A percentile compares a stretch with the other conserved stretches of the same genome.
phyloP scores from a whole-genome alignment of 2,329 filamentous ascomycete species.

The Alternaria metachromatica region DNA sequence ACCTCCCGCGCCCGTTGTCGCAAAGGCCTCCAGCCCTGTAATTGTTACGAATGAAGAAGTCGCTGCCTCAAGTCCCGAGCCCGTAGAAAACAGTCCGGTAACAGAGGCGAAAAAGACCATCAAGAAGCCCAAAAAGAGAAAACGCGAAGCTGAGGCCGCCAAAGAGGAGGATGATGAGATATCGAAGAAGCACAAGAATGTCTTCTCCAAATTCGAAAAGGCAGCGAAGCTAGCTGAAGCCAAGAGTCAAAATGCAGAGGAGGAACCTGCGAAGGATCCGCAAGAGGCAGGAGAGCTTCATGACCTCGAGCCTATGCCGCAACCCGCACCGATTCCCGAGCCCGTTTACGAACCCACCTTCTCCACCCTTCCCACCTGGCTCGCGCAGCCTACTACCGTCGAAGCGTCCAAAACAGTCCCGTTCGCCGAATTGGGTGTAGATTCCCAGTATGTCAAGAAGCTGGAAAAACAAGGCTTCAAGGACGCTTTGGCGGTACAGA shows the following conservation, averaged over 20 bases:
- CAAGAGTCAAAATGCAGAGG: slow-evolving; percentile 16
- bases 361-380: slow-evolving; percentile 80
- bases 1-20: neutral
- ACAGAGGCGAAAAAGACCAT: slow-evolving; percentile 19
- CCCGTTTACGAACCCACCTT: slow-evolving; percentile 69
- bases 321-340: slow-evolving; percentile 70
- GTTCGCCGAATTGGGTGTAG: slow-evolving; percentile 71
- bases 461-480: slow-evolving; percentile 73
- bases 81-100: slow-evolving; percentile 12
- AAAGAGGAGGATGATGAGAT: slow-evolving; percentile 35
- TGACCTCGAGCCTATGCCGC: slow-evolving; percentile 81
- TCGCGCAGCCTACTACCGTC: slow-evolving; percentile 76
- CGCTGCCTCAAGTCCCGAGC: neutral
- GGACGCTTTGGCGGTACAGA: slow-evolving; percentile 79
- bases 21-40: slow-evolving; percentile 2
- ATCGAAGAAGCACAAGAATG: slow-evolving; percentile 46
- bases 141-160: slow-evolving; percentile 33
- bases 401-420: slow-evolving; percentile 64
- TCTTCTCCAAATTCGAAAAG: slow-evolving; percentile 57
- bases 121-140: slow-evolving; percentile 47
- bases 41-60: neutral
- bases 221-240: slow-evolving; percentile 40
- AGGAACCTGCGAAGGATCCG: slow-evolving; percentile 45
- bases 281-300: slow-evolving; percentile 60
- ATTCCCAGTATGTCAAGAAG: slow-evolving; percentile 64